phyloP scores from a whole-genome alignment of 768 basidiomycete genomes.

The Pseudohyphozyma bogoriensis region DNA sequence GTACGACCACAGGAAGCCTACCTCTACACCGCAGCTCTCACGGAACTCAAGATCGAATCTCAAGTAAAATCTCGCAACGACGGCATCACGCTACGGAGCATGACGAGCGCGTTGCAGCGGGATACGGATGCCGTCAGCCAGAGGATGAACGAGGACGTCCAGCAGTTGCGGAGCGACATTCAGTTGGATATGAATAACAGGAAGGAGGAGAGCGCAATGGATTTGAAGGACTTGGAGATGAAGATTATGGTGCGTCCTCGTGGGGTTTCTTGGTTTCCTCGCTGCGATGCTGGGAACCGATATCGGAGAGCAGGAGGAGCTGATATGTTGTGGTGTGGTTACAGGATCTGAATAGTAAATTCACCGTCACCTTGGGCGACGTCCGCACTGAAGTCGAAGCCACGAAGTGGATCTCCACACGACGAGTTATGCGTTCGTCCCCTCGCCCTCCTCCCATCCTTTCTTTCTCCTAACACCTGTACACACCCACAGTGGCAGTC shows the following conservation, averaged over 20 bases:
- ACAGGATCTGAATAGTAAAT: constrained; percentile 44
- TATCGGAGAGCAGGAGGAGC: background rate
- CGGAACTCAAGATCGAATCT: constrained; percentile 77
- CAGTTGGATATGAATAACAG: constrained; percentile 84
- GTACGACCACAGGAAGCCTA: constrained; percentile 66
- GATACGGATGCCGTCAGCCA: constrained; percentile 77
- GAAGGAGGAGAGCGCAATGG: constrained; percentile 78
- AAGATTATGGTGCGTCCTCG: constrained; percentile 46
- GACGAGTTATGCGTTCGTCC: background rate
- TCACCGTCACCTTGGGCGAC: constrained; percentile 41
- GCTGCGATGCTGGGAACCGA: background rate
- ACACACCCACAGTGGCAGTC: too few relatives aligned
- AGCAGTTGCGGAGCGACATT: constrained; percentile 71
- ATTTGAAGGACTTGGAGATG: constrained; percentile 74
- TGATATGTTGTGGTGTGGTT: background rate
- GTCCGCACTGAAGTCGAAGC: constrained; percentile 42
- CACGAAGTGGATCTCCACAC: constrained; percentile 41
- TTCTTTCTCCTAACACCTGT: background rate
- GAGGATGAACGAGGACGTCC: constrained; percentile 89
- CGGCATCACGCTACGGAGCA: constrained; percentile 64
- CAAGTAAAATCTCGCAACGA: constrained; percentile 74
- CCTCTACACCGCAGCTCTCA: constrained; percentile 82
- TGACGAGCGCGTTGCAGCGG: constrained; percentile 63
- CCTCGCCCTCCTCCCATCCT: background rate
- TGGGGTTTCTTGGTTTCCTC: background rate